A percentile compares a stretch with the other conserved stretches of the same genome.
Evolutionary conservation across 1,284 basidiomycete species (phyloP).

Genomic region (Cystobasidiaceae sp.): DNA sequence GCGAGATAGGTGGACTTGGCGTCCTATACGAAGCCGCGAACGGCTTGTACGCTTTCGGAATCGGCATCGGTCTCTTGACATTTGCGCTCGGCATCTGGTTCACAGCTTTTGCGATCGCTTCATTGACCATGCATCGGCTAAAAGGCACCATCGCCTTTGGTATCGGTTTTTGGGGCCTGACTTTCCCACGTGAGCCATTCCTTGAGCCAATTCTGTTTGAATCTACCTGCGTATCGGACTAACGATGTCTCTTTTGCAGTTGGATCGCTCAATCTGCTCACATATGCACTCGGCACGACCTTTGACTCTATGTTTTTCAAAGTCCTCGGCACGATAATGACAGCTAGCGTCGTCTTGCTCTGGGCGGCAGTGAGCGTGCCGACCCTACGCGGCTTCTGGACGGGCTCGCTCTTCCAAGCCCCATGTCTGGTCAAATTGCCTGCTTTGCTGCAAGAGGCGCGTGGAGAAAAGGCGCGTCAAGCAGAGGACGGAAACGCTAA

Average conservation of each 20-base stretch:
- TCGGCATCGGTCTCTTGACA: conserved; percentile 37
- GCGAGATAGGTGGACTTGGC: conserved; percentile 6
- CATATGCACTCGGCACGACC: conserved; percentile 37
- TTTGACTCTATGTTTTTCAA: conserved; percentile 42
- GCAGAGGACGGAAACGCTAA: conserved; percentile 8
- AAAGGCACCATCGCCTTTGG: conserved; percentile 33
- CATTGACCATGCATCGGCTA: conserved; percentile 32
- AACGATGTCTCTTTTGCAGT: conserved; percentile 29
- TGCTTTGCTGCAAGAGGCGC: neutral
- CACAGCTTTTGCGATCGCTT: conserved; percentile 36
- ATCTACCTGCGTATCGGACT: too few species aligned
- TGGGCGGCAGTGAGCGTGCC: conserved; percentile 38
- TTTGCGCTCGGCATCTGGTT: conserved; percentile 43
- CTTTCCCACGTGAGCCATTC: conserved; percentile 25
- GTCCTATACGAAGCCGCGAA: conserved; percentile 29
- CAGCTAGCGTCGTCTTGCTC: neutral
- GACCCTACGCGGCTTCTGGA: conserved; percentile 33
- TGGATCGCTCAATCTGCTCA: conserved; percentile 40
- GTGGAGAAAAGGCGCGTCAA: conserved; percentile 14
- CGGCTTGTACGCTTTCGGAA: conserved; percentile 36
- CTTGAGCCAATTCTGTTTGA: too few species aligned
- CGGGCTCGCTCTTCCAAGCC: conserved; percentile 39
- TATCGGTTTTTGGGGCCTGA: conserved; percentile 33
- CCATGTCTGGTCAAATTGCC: conserved; percentile 37
- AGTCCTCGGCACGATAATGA: conserved; percentile 27